A percentile compares a stretch with the other conserved stretches of the same genome.
Evolutionary conservation across 176 grass and related monocot species (phyloP).

Genomic region (Eragrostis curvula): DNA sequence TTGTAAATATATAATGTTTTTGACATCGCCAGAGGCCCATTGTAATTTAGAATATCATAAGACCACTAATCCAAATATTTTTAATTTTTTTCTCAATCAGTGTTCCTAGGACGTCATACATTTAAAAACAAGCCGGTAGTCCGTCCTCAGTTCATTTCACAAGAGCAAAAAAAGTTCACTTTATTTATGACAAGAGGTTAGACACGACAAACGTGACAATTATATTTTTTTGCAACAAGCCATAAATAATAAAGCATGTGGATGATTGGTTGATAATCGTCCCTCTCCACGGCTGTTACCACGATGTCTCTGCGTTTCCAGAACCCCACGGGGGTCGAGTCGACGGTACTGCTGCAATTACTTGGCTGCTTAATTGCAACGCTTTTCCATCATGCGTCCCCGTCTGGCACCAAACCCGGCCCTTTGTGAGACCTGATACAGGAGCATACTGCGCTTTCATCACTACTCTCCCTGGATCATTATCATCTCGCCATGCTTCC

Average conservation of each 20-base stretch:
- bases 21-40: too few species aligned
- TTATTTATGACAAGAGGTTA: background rate
- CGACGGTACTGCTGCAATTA: background rate
- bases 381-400: constrained; percentile 29
- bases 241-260: background rate
- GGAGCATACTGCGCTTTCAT: constrained; percentile 17
- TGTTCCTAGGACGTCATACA: too few species aligned
- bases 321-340: background rate
- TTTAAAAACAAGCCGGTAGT: too few species aligned
- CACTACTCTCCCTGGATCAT: background rate
- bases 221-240: background rate
- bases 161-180: too few species aligned
- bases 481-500: background rate
- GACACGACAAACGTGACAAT: background rate
- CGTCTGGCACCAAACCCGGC: constrained; percentile 24
- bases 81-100: too few species aligned
- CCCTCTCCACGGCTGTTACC: background rate
- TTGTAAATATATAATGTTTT: too few species aligned
- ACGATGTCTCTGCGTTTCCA: background rate
- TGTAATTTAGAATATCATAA: too few species aligned
- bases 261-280: background rate
- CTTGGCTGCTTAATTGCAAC: background rate
- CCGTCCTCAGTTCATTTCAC: too few species aligned
- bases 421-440: constrained; percentile 1
- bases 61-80: too few species aligned